Conservation (phyloP, 1,284 basidiomycete genomes). For the Malassezia equina region DNA sequence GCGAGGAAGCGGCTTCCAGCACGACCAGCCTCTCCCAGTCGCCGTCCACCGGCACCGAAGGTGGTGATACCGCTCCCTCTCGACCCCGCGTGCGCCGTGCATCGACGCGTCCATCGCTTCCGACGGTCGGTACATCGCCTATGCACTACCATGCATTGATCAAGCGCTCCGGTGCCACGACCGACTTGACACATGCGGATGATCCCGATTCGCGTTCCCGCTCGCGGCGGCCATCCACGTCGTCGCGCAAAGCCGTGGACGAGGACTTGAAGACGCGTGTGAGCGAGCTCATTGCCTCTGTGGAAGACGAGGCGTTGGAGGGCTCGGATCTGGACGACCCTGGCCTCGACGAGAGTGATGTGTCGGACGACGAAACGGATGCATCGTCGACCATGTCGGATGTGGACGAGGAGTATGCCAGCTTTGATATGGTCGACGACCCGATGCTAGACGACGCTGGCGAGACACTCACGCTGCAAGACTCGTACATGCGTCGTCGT, state of each 20-base stretch:
- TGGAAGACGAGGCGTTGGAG: constrained; percentile 27
- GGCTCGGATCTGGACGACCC: constrained; percentile 22
- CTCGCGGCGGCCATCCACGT: constrained; percentile 10
- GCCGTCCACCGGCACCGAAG: constrained; percentile 46
- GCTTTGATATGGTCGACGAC: constrained; percentile 24
- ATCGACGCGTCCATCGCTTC: neutral
- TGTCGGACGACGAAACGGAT: constrained; percentile 27
- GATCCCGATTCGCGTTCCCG: neutral
- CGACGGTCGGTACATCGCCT: neutral
- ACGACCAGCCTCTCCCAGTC: constrained; percentile 47
- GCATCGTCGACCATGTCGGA: constrained; percentile 18
- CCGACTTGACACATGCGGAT: constrained; percentile 12
- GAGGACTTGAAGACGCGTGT: constrained; percentile 11
- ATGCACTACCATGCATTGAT: constrained; percentile 22
- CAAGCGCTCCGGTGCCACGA: constrained; percentile 11
- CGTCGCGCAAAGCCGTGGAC: constrained; percentile 3
- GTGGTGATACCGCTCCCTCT: neutral
- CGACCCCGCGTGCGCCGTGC: neutral
- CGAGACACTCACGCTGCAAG: neutral
- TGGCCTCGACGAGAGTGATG: constrained; percentile 29
- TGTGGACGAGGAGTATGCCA: constrained; percentile 20
- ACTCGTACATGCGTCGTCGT: constrained; percentile 11
- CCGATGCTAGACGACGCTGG: neutral
- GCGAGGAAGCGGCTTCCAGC: constrained; percentile 10
- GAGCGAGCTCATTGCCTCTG: constrained; percentile 20